These are phyloP conservation scores for Fusarium tuaranense DNA, from an alignment of 2,329 filamentous ascomycete genomes.

Conservation along the genomic window DNA sequence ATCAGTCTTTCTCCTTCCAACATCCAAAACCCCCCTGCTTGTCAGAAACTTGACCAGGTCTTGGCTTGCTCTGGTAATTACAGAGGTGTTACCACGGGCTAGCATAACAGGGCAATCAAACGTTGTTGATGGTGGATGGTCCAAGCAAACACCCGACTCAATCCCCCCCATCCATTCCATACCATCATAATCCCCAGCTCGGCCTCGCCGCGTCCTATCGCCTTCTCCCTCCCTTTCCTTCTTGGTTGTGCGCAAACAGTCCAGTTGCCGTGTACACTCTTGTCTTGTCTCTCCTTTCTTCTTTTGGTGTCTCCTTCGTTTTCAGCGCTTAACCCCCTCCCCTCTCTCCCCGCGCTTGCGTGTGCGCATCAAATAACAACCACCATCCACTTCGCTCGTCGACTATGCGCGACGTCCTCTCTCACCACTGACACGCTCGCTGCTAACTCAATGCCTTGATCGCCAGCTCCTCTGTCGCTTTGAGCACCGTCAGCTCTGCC, in stretches of 20 bases:
- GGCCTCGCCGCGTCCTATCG: slow-evolving; percentile 20
- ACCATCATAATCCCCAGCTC: slow-evolving; percentile 19
- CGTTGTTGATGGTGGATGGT: slow-evolving; percentile 32
- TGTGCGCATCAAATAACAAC: slow-evolving; percentile 15
- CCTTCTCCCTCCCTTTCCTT: slow-evolving; percentile 16
- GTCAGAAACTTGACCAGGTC: slow-evolving; percentile 10
- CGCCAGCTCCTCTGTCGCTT: slow-evolving; percentile 39
- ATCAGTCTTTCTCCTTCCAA: slow-evolving; percentile 14
- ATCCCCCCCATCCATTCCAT: slow-evolving; percentile 13
- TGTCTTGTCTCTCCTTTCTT: not conserved
- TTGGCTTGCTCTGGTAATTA: slow-evolving; percentile 33
- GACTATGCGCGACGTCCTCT: slow-evolving; percentile 29
- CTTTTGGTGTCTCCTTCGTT: not conserved
- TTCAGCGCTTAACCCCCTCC: not conserved
- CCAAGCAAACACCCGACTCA: slow-evolving; percentile 30
- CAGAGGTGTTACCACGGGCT: slow-evolving; percentile 18
- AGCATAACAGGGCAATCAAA: slow-evolving; percentile 42
- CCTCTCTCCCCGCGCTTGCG: slow-evolving; percentile 6
- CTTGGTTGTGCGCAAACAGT: not conserved
- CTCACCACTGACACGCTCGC: slow-evolving; percentile 16
- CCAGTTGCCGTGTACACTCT: not conserved
- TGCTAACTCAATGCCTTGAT: slow-evolving; percentile 44
- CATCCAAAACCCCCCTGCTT: not conserved
- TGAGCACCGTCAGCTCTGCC: slow-evolving; percentile 43
- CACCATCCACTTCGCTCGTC: not conserved